phyloP scores from a whole-genome alignment of 768 basidiomycete species.

The Serpula lacrymans region DNA sequence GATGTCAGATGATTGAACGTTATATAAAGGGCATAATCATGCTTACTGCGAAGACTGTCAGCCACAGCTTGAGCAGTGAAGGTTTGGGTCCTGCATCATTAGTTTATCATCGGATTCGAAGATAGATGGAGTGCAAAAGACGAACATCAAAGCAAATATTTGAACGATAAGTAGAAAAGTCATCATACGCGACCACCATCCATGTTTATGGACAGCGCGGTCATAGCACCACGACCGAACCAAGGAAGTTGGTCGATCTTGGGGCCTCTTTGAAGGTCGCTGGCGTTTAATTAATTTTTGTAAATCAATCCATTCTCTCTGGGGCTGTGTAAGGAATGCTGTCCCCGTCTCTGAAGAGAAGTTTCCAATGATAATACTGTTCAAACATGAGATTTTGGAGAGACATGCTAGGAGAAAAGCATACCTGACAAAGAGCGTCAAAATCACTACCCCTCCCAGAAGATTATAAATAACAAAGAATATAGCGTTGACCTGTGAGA shows the following conservation, averaged over 20 bases:
- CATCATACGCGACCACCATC: slow-evolving; percentile 86
- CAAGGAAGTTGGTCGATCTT: slow-evolving; percentile 45
- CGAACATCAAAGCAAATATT: slow-evolving; percentile 79
- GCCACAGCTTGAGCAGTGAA: slow-evolving; percentile 49
- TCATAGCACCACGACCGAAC: slow-evolving; percentile 88
- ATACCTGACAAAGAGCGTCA: slow-evolving; percentile 89
- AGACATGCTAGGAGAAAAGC: slow-evolving; percentile 13
- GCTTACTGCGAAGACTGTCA: slow-evolving; percentile 61
- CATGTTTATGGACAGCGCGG: slow-evolving; percentile 86
- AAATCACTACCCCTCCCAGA: slow-evolving; percentile 83
- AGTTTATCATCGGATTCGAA: slow-evolving; percentile 5
- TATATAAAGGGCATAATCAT: slow-evolving; percentile 1
- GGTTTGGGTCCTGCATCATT: slow-evolving; percentile 67
- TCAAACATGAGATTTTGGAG: slow-evolving; percentile 1
- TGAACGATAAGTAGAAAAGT: slow-evolving; percentile 78
- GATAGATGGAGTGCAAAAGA: slow-evolving; percentile 6
- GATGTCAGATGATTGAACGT: slow-evolving; percentile 6
- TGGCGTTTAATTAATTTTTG: slow-evolving; percentile 86
- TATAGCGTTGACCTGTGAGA: slow-evolving; percentile 77
- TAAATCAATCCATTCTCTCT: slow-evolving; percentile 92
- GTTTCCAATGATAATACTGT: slow-evolving; percentile 92
- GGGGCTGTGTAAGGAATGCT: slow-evolving; percentile 81
- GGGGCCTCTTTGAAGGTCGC: slow-evolving; percentile 80
- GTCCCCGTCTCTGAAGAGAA: slow-evolving; percentile 85
- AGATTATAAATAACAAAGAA: slow-evolving; percentile 93